phyloP scores from a whole-genome alignment of 306 rosid genomes.

The Canavalia ensiformis region DNA sequence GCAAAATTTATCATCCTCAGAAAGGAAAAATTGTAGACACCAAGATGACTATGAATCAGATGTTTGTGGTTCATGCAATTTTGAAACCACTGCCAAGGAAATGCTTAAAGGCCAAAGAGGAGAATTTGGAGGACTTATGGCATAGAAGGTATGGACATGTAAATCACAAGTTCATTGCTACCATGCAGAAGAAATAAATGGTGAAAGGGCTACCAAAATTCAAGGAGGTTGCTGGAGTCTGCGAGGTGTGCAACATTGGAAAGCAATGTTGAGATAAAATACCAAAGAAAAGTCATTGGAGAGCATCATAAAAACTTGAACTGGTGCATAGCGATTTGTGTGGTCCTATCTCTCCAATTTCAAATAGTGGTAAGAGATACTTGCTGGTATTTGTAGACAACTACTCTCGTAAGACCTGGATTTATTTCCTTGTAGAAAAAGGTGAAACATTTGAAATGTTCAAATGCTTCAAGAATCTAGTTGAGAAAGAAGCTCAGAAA shows the following conservation, averaged over 20 bases:
- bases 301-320: background rate
- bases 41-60: background rate
- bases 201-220: constrained; percentile 10
- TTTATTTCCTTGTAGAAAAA: background rate
- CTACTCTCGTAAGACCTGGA: background rate
- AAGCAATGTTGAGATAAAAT: background rate
- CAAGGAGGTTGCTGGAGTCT: background rate
- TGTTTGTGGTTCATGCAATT: constrained; percentile 11
- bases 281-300: background rate
- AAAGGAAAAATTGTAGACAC: background rate
- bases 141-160: constrained; percentile 4
- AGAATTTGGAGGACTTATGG: constrained; percentile 6
- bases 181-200: constrained; percentile 24
- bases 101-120: constrained; percentile 3
- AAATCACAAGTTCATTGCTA: background rate
- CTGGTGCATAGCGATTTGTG: background rate
- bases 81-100: background rate
- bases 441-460: background rate
- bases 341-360: background rate
- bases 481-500: background rate
- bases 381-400: background rate
- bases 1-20: constrained; percentile 16
- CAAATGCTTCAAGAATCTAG: background rate
- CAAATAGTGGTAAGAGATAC: background rate
- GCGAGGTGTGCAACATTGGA: background rate